phyloP scores from a whole-genome alignment of 805 yeast species.

The Starmerella lactis-condensi region DNA sequence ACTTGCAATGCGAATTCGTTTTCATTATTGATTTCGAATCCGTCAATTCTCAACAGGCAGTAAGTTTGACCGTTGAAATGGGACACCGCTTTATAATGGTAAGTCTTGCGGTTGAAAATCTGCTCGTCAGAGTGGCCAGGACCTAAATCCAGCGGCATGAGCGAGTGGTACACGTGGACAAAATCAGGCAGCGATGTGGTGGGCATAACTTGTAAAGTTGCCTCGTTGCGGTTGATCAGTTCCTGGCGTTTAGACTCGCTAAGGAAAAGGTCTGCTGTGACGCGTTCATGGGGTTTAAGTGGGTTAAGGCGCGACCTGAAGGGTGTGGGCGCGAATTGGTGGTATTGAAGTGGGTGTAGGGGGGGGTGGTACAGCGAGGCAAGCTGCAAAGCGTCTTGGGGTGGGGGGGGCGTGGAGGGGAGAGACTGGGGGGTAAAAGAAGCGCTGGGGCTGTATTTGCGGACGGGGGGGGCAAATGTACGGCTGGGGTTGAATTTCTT shows the following conservation, averaged over 20 bases:
- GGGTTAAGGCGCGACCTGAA: constrained; percentile 28
- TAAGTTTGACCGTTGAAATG: constrained; percentile 63
- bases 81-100: constrained; percentile 63
- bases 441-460: not conserved
- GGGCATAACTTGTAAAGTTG: constrained; percentile 50
- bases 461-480: constrained; percentile 4
- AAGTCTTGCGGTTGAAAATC: constrained; percentile 37
- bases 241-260: constrained; percentile 53
- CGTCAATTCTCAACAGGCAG: constrained; percentile 55
- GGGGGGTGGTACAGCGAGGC: constrained; percentile 16
- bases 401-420: not conserved
- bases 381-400: constrained; percentile 9
- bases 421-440: not conserved
- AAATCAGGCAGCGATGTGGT: constrained; percentile 48
- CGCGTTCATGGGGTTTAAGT: constrained; percentile 52
- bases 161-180: constrained; percentile 66
- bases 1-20: constrained; percentile 38
- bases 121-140: constrained; percentile 13
- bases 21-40: constrained; percentile 30
- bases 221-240: constrained; percentile 58
- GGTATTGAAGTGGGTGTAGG: constrained; percentile 41
- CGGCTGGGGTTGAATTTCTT: constrained; percentile 10
- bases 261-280: constrained; percentile 50
- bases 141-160: constrained; percentile 54
- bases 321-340: constrained; percentile 77